Conservation (phyloP, 2,329 filamentous ascomycete species). For the Ceratocystis alfenasii region DNA sequence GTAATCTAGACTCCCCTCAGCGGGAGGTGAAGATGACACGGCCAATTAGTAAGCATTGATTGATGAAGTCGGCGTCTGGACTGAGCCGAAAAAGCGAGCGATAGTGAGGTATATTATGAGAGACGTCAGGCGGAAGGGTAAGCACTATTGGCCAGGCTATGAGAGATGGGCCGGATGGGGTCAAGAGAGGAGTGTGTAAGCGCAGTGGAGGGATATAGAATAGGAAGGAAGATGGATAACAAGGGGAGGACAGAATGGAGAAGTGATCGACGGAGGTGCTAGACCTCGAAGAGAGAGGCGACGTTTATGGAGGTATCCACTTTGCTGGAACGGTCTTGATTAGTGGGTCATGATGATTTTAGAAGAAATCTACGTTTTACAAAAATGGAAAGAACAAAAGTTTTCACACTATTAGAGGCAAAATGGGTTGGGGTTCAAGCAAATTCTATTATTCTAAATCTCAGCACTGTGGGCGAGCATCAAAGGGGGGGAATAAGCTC, state of each 20-base stretch:
- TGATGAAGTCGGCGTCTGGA: background rate
- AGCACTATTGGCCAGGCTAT: background rate
- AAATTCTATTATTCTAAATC: conserved; percentile 12
- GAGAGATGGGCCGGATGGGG: background rate
- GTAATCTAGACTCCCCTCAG: too few relatives aligned
- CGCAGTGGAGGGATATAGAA: background rate
- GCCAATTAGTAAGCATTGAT: background rate
- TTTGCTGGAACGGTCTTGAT: too few relatives aligned
- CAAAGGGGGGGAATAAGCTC: background rate
- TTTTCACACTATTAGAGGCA: background rate
- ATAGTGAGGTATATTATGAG: background rate
- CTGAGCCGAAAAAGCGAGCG: background rate
- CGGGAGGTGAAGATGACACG: background rate
- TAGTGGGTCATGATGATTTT: too few relatives aligned
- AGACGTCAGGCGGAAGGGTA: background rate
- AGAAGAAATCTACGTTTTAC: background rate
- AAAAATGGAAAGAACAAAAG: background rate
- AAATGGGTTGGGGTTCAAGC: background rate
- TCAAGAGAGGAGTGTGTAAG: background rate
- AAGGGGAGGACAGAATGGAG: background rate
- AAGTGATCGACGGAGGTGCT: background rate
- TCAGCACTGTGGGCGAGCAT: conserved; percentile 4
- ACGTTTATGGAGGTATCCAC: too few relatives aligned
- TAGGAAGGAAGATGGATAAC: too few relatives aligned
- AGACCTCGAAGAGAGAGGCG: background rate